Percentiles rank a stretch among this genome's conserved stretches.
These are phyloP conservation scores for Diplodia intermedia DNA, from an alignment of 2,329 filamentous ascomycete genomes.

Conservation along the genomic window DNA sequence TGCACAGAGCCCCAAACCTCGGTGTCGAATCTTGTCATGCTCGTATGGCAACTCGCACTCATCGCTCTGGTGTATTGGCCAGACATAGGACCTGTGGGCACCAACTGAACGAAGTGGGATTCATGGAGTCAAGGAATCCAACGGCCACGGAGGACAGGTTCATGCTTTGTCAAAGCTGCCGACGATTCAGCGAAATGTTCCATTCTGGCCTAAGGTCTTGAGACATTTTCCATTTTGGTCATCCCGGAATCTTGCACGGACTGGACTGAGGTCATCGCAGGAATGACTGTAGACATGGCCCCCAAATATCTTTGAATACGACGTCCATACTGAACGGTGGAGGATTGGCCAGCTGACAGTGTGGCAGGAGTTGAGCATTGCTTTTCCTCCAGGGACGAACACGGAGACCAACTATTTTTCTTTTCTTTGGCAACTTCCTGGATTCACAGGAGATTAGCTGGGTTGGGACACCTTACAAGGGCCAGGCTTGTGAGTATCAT, in stretches of 20 bases:
- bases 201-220: background rate
- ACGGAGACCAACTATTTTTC: background rate
- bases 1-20: background rate
- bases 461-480: background rate
- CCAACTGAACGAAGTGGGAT: background rate
- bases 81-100: background rate
- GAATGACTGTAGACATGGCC: background rate
- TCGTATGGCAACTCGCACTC: background rate
- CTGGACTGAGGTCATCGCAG: background rate
- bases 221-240: background rate
- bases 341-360: background rate
- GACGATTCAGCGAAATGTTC: background rate
- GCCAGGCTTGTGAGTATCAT: background rate
- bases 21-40: background rate
- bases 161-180: background rate
- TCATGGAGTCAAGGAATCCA: background rate
- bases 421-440: background rate
- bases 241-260: background rate
- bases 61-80: background rate
- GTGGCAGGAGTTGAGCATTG: background rate
- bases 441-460: constrained; percentile 4
- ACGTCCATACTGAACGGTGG: background rate
- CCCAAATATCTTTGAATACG: background rate
- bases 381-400: no score
- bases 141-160: background rate